Percentiles rank a stretch among this genome's conserved stretches.
Evolutionary conservation across 768 basidiomycete species (phyloP).

Genomic region (Porphyrellus cyaneotinctus): DNA sequence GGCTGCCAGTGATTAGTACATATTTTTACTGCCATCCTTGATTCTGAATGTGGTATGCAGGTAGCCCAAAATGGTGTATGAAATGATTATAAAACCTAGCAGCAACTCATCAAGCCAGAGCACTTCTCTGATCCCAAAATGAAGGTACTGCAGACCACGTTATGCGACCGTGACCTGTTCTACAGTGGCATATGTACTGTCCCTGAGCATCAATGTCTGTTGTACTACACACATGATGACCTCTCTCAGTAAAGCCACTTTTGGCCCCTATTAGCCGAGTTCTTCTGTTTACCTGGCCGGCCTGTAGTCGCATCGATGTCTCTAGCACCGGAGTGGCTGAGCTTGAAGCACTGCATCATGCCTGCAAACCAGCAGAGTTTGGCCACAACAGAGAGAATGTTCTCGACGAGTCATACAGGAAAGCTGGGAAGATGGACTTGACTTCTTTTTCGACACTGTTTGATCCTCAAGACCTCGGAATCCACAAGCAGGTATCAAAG

Average conservation of each 20-base stretch:
- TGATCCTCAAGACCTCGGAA: not conserved
- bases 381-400: constrained; percentile 1
- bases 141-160: not conserved
- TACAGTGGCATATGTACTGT: not conserved
- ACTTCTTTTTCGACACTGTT: constrained; percentile 28
- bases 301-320: not conserved
- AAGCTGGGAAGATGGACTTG: constrained; percentile 44
- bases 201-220: not conserved
- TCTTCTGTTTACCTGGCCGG: not conserved
- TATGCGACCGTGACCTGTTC: not conserved
- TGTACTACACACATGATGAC: not conserved
- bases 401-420: constrained; percentile 27
- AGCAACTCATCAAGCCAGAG: too few relatives aligned
- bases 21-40: too few relatives aligned
- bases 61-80: too few relatives aligned
- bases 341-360: not conserved
- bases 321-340: not conserved
- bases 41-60: too few relatives aligned
- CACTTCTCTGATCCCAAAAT: not conserved
- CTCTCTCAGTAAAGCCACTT: not conserved
- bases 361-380: constrained; percentile 9
- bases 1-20: too few relatives aligned
- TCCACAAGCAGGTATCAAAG: not conserved
- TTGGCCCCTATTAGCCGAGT: not conserved
- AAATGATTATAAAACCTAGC: too few relatives aligned